Base-by-base conservation (phyloP, 192 early-diverging fungal genomes). In the Backusella macrospora region DNA sequence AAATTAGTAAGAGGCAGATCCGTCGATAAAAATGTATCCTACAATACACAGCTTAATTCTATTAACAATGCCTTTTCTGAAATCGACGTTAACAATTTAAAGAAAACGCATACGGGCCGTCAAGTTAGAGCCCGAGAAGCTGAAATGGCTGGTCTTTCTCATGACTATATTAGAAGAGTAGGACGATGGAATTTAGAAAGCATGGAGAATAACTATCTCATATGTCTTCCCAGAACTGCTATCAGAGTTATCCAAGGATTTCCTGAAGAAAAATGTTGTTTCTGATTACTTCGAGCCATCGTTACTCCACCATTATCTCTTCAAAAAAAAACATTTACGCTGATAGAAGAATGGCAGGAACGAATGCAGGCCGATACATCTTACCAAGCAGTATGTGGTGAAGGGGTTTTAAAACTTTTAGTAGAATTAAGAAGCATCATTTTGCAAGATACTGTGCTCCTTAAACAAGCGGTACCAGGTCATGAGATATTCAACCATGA, bases 401-500 rank as follows among this genome's bases (percentile, higher is more conserved):
- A 70, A 52, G 68, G 15, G 4, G 52, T 70, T n/a, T 48, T 70
- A 1, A 10, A 3, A 23, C 45, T 70, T 12, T n/a, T 52, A 10
- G 26, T 42, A 5, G 40, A 13, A 5, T 13, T 70, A 8, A 37
- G 45, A 5, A 49, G 6, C 6, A 70, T 49, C 3, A 29, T 70
- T 23, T 70, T 70, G 13, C 68, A 70, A 70, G 44, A 49, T 70
- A 47, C 23, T 37, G 68, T 70, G 0, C 2, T 70, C 38, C 39
- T 70, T 4, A 37, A 34, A 29, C 26, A 34, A 8, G 4, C 21
- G 14, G 38, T 26, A 49, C 10, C 16, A 47, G 5, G 0, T 7
- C 34, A 37, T 3, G 45, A 37, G 6, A 7, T 70, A 5, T 70
- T 70, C 29, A 5, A 39, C 29, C 21, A 70, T 8, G 23, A 37